These are phyloP conservation scores for Taxillus chinensis DNA, from an alignment of 164 flowering plant genomes.

Conservation along the genomic window DNA sequence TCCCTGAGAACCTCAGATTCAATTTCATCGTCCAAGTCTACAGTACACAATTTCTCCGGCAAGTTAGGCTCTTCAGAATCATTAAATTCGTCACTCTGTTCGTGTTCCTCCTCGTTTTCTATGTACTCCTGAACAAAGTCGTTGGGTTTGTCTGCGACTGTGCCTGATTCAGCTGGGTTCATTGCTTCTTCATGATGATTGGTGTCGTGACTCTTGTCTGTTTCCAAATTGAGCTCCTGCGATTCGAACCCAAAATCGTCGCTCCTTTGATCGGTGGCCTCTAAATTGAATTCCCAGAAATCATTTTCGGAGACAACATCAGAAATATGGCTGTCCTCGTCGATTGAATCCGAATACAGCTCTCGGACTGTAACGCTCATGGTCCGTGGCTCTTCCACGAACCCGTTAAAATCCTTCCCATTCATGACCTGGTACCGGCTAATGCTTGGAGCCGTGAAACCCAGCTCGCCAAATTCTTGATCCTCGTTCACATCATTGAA, in stretches of 20 bases:
- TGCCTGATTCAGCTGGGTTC: not conserved
- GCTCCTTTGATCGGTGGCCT: not conserved
- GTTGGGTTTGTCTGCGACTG: not conserved
- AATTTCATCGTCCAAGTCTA: slow-evolving; percentile 16
- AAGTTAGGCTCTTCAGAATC: slow-evolving; percentile 11
- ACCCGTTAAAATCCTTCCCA: slow-evolving; percentile 22
- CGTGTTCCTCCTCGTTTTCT: not conserved
- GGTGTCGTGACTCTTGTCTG: not conserved
- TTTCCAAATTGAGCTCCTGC: not conserved
- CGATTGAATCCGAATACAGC: slow-evolving; percentile 14
- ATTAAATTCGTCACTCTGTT: not conserved
- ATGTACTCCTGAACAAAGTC: not conserved
- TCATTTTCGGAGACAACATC: not conserved
- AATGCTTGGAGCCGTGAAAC: slow-evolving; percentile 5
- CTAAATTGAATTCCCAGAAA: not conserved
- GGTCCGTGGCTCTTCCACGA: slow-evolving; percentile 21
- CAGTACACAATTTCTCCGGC: slow-evolving; percentile 5
- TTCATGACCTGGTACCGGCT: slow-evolving; percentile 23
- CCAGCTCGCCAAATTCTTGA: slow-evolving; percentile 2
- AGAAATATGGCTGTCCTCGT: not conserved
- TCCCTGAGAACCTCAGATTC: slow-evolving; percentile 21
- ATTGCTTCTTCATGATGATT: not conserved
- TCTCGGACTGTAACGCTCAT: slow-evolving; percentile 24
- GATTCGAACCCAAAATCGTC: not conserved
- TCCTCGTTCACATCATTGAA: slow-evolving; percentile 6